phyloP scores from a whole-genome alignment of 345 rosid species.

The Populus alba region DNA sequence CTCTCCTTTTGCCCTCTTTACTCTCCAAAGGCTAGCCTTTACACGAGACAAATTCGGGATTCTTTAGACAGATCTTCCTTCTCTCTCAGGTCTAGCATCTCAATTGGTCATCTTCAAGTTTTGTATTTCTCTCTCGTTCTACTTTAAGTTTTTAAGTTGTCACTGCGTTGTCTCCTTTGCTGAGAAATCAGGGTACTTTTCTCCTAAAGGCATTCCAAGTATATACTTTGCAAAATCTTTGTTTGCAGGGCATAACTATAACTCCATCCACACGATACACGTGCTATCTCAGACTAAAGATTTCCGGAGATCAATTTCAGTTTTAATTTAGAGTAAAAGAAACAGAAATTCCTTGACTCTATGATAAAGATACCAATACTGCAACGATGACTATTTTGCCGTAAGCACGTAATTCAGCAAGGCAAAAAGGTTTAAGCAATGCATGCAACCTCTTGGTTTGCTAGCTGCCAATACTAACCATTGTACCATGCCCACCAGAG shows the following conservation, averaged over 20 bases:
- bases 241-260: neutral
- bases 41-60: constrained; percentile 8
- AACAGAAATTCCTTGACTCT: neutral
- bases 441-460: neutral
- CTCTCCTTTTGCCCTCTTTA: constrained; percentile 21
- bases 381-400: neutral
- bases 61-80: constrained; percentile 34
- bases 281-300: neutral
- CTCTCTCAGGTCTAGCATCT: constrained; percentile 40
- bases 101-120: neutral
- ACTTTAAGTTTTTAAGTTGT: neutral
- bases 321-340: neutral
- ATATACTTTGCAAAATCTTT: constrained; percentile 20
- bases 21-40: constrained; percentile 19
- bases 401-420: neutral
- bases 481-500: neutral
- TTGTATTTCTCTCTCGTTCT: neutral
- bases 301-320: neutral
- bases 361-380: neutral
- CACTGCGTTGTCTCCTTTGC: neutral
- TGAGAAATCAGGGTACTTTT: neutral
- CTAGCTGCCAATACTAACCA: neutral
- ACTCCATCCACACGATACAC: constrained; percentile 5
- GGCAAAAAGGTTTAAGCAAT: neutral
- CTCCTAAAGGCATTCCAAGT: constrained; percentile 6